Evolutionary conservation across 495 filamentous ascomycete species (phyloP).

Genomic region (Tuber brumale): DNA sequence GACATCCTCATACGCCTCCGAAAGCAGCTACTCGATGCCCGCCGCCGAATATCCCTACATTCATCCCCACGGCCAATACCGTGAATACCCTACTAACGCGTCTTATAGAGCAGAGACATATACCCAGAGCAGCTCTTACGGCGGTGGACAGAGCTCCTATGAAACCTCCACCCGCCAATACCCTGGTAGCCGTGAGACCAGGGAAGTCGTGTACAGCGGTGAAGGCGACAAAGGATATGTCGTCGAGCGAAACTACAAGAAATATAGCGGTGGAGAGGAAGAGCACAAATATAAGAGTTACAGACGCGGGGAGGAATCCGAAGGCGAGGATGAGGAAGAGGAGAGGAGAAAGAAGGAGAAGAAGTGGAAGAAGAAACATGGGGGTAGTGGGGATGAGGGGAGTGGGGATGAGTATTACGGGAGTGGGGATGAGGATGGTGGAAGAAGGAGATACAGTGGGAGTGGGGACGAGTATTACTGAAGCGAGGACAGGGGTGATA

Average conservation of each 20-base stretch:
- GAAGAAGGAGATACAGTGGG: not conserved
- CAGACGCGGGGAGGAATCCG: not conserved
- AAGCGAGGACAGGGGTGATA: not conserved
- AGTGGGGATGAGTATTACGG: conserved; percentile 18
- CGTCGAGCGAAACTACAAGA: conserved; percentile 20
- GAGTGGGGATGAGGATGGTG: conserved; percentile 19
- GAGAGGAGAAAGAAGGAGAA: conserved; percentile 28
- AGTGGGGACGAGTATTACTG: conserved; percentile 14
- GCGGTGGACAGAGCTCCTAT: conserved; percentile 9
- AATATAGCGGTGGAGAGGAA: conserved; percentile 17
- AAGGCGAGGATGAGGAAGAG: conserved; percentile 22
- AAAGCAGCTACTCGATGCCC: not conserved
- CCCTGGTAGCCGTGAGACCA: not conserved
- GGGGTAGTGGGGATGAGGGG: conserved; percentile 4
- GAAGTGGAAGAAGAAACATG: conserved; percentile 17
- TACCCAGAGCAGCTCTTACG: not conserved
- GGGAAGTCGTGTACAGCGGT: conserved; percentile 3
- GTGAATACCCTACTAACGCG: conserved; percentile 2
- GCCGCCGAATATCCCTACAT: not conserved
- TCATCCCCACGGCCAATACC: not conserved
- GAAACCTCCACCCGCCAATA: conserved; percentile 5
- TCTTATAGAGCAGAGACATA: not conserved
- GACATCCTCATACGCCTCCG: not conserved
- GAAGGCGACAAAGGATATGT: conserved; percentile 16
- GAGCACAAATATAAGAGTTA: conserved; percentile 10